Conservation (phyloP, 805 yeast genomes). For the Yamadazyma olivae region DNA sequence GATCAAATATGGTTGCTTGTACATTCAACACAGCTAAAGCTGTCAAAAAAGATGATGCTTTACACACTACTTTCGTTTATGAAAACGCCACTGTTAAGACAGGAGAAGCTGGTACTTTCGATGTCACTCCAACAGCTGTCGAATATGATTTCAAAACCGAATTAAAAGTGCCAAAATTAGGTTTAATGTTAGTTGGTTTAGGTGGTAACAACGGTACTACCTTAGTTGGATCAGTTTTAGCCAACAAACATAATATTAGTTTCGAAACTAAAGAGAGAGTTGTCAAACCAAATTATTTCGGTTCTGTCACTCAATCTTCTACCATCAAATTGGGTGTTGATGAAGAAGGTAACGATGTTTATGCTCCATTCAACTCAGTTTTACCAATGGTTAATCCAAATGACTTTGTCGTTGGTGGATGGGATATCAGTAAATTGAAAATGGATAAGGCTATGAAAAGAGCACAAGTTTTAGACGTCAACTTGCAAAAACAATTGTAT, state of each 20-base stretch:
- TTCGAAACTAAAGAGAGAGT: conserved; percentile 83
- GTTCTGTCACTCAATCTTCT: conserved; percentile 91
- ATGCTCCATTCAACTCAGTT: conserved; percentile 86
- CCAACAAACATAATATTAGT: conserved; percentile 74
- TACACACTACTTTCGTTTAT: conserved; percentile 63
- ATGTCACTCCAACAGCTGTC: conserved; percentile 66
- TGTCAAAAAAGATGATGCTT: conserved; percentile 46
- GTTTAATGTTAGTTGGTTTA: conserved; percentile 86
- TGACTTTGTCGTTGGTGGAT: conserved; percentile 86
- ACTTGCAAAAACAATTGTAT: conserved; percentile 72
- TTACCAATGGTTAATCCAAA: conserved; percentile 89
- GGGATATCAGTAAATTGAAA: conserved; percentile 83
- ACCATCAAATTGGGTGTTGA: conserved; percentile 90
- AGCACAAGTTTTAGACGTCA: conserved; percentile 82
- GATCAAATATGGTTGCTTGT: too few species aligned
- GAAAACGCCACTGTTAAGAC: conserved; percentile 72
- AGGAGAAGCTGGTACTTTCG: conserved; percentile 47
- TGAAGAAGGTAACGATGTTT: conserved; percentile 74
- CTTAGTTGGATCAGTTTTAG: conserved; percentile 76
- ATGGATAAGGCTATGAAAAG: conserved; percentile 78
- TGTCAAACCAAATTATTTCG: conserved; percentile 77
- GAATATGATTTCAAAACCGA: conserved; percentile 87
- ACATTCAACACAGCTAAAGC: conserved; percentile 56
- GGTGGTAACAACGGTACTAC: conserved; percentile 98
- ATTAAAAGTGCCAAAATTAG: conserved; percentile 77